phyloP scores from a whole-genome alignment of 768 basidiomycete species.

The Mycena galericulata region DNA sequence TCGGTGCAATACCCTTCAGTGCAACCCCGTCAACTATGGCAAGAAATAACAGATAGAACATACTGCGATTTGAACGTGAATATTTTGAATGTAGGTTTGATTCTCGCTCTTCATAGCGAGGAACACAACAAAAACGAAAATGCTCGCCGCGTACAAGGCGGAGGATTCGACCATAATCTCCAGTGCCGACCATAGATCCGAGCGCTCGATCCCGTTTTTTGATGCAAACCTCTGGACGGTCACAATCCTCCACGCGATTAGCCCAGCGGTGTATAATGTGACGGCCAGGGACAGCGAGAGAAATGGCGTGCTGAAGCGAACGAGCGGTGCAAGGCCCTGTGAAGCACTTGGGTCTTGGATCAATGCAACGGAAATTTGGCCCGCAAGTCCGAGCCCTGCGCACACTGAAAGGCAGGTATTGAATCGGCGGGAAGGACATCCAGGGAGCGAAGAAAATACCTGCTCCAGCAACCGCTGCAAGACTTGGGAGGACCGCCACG shows the following conservation, averaged over 20 bases:
- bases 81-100: constrained; percentile 42
- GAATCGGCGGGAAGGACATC: too few relatives aligned
- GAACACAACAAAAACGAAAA: constrained; percentile 39
- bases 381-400: constrained; percentile 12
- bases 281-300: constrained; percentile 2
- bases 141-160: constrained; percentile 17
- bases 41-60: neutral
- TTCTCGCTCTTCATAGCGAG: constrained; percentile 40
- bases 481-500: constrained; percentile 6
- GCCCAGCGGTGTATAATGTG: constrained; percentile 10
- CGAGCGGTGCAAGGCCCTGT: neutral
- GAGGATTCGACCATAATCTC: constrained; percentile 20
- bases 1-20: constrained; percentile 12
- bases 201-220: constrained; percentile 36
- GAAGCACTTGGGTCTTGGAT: neutral
- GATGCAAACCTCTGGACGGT: constrained; percentile 40
- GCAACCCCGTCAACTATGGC: neutral
- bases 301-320: constrained; percentile 13
- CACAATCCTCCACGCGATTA: constrained; percentile 28
- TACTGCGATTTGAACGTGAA: constrained; percentile 29
- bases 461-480: constrained; percentile 5
- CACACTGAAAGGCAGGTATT: neutral
- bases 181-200: constrained; percentile 30
- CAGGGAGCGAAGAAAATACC: neutral
- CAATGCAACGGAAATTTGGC: constrained; percentile 1